A percentile compares a stretch with the other conserved stretches of the same genome.
phyloP scores from a whole-genome alignment of 164 flowering plant genomes.

The Liquidambar formosana region DNA sequence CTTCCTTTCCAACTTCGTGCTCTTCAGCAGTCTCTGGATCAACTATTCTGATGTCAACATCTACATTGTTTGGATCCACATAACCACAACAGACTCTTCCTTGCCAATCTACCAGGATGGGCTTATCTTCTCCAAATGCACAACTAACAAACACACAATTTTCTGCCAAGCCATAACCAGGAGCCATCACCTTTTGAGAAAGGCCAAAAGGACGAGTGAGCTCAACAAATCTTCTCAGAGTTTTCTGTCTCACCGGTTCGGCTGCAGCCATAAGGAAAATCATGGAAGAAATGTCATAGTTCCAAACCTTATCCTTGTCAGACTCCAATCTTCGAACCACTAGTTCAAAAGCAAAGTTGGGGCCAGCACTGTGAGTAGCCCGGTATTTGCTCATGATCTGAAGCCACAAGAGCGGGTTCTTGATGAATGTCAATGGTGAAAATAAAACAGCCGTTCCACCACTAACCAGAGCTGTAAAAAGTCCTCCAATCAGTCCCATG shows the following conservation, averaged over 20 bases:
- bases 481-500: conserved; percentile 86
- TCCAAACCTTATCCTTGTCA: conserved; percentile 35
- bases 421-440: conserved; percentile 77
- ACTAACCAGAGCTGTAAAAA: conserved; percentile 70
- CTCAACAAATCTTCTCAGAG: conserved; percentile 62
- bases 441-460: conserved; percentile 73
- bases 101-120: conserved; percentile 76
- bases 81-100: conserved; percentile 84
- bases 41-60: conserved; percentile 64
- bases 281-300: conserved; percentile 69
- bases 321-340: conserved; percentile 60
- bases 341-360: conserved; percentile 79
- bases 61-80: conserved; percentile 36
- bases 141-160: conserved; percentile 81
- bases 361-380: conserved; percentile 84
- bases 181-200: conserved; percentile 69
- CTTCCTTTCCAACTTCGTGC: conserved; percentile 57
- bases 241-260: conserved; percentile 79
- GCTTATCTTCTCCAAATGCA: conserved; percentile 69
- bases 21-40: conserved; percentile 68
- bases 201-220: conserved; percentile 58
- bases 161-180: conserved; percentile 86
- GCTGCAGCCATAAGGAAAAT: conserved; percentile 82
- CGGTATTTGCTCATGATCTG: conserved; percentile 57
- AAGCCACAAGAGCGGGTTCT: conserved; percentile 79